These are phyloP conservation scores for Epichloe aotearoae DNA, from an alignment of 2,329 filamentous ascomycete species.

Conservation along the genomic window DNA sequence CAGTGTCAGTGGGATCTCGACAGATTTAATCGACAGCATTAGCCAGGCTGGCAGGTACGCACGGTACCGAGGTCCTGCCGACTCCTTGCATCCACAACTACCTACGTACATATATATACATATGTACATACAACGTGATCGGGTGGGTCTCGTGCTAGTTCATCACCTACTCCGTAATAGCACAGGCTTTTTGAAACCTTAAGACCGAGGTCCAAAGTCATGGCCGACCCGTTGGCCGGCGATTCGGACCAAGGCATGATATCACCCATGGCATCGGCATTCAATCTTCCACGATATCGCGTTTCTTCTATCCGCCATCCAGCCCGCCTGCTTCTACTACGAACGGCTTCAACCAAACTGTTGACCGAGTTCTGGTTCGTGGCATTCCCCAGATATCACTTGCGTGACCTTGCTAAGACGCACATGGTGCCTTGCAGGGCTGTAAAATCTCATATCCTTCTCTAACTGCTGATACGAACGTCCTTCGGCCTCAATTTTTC, in stretches of 20 bases:
- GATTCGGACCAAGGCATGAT: background rate
- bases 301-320: background rate
- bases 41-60: too few species aligned
- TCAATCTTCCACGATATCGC: background rate
- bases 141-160: background rate
- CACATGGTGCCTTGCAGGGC: background rate
- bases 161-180: background rate
- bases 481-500: background rate
- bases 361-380: background rate
- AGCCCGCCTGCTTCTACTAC: background rate
- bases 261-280: background rate
- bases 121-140: too few species aligned
- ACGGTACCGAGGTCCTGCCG: background rate
- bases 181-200: constrained; percentile 1
- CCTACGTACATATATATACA: background rate
- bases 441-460: background rate
- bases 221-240: background rate
- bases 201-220: constrained; percentile 6
- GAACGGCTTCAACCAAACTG: background rate
- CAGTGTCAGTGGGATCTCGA: too few species aligned
- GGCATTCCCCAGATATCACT: too few species aligned
- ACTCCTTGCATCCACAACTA: background rate
- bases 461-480: background rate
- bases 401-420: background rate
- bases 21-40: too few species aligned